Percentiles rank a stretch among this genome's conserved stretches.
Evolutionary conservation across 148 eudicot species (phyloP).

Genomic region (Rheum nobile): DNA sequence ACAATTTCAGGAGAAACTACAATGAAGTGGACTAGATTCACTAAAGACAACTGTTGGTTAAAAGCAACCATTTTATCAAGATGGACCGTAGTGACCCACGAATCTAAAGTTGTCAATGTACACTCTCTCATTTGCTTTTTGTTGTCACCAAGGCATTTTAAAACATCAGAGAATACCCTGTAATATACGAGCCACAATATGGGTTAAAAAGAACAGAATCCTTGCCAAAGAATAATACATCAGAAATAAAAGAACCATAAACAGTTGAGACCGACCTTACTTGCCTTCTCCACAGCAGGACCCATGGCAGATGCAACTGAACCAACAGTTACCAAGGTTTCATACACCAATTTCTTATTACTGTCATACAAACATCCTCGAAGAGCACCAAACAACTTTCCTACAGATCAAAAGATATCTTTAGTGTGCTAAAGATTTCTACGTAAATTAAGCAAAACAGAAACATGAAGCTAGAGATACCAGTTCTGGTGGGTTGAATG

Average conservation of each 20-base stretch:
- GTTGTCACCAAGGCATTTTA: constrained; percentile 98
- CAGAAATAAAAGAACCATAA: background rate
- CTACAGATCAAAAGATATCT: constrained; percentile 22
- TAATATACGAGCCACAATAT: constrained; percentile 10
- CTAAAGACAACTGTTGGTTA: background rate
- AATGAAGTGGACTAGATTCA: background rate
- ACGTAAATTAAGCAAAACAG: constrained; percentile 5
- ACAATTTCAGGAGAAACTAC: background rate
- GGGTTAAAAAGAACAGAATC: background rate
- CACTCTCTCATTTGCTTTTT: constrained; percentile 98
- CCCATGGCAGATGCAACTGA: constrained; percentile 94
- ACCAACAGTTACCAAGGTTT: constrained; percentile 69
- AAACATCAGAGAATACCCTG: constrained; percentile 96
- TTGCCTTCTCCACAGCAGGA: constrained; percentile 75
- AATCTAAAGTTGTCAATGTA: constrained; percentile 61
- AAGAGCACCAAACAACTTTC: constrained; percentile 90
- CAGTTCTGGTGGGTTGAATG: constrained; percentile 89
- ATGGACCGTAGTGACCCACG: constrained; percentile 87
- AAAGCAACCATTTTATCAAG: constrained; percentile 90
- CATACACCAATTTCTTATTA: constrained; percentile 79
- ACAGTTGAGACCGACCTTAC: constrained; percentile 48
- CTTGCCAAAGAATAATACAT: background rate
- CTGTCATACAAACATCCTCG: constrained; percentile 82
- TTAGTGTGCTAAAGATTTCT: background rate
- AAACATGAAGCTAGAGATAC: constrained; percentile 21